Base-by-base conservation (phyloP, 2,329 filamentous ascomycete genomes). In the Fusarium succisae region DNA sequence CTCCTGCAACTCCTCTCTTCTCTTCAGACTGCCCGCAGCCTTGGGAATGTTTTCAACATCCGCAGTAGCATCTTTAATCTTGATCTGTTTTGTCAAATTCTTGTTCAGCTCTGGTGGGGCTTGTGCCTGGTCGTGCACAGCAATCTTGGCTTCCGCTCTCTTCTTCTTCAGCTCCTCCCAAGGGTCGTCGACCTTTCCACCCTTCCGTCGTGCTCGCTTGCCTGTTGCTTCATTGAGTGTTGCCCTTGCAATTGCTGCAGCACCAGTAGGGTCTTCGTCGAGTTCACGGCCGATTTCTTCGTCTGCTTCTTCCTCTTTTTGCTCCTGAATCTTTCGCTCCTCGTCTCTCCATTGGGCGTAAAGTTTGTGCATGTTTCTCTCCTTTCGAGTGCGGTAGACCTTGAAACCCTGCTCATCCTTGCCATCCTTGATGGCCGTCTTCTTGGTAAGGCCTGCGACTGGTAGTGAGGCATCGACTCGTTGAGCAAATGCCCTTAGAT, bases 401-500 rank as follows among this genome's bases (percentile, higher is more conserved):
- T 94, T 93, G 14, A 92, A 79, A 0, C 93, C 90, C 39, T 89
- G 83, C 12, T 91, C 88, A 68, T 92, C 91, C 73, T 90, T 91
- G 59, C 89, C 91, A 45, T 87, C 84, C 74, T 87, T 90, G 14
- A 87, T 82, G 22, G 77, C 76, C 1, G 87, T 88, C 78, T 91
- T 92, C 73, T 87, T 90, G 63, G 90, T 86, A 14, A 98, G 86
- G 0, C 92, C 91, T 13, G 90, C 86, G 0, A 99, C 84, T 0
- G 96, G 96, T 12, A 98, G 86, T 1, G 94, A 91, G 55, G 94
- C 93, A 80, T 98, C 92, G 12, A 99, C 96, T 37, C 95, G 91
- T 17, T 91, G 90, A 13, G 91, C 86, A 80, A 97, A 99, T 59
- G 97, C 93, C 9, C 92, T 90, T 79, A 98, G 85, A 58, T 90